Evolutionary conservation across 805 yeast genomes (phyloP).

Genomic region (Schwanniomyces sp.): DNA sequence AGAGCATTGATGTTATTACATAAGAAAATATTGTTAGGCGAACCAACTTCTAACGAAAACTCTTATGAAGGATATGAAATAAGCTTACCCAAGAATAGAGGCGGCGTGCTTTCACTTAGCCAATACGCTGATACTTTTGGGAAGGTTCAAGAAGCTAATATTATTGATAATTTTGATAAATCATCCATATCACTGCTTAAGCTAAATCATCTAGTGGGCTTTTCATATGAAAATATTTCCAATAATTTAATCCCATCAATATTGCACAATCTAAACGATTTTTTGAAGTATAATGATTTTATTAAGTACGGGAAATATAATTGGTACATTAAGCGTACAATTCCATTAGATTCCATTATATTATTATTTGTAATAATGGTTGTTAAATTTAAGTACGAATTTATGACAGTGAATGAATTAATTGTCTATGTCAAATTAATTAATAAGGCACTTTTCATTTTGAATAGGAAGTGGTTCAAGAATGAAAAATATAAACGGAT

Average conservation of each 20-base stretch:
- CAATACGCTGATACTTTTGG: constrained; percentile 44
- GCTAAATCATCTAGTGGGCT: constrained; percentile 36
- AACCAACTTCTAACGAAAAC: constrained; percentile 7
- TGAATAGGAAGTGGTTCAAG: constrained; percentile 45
- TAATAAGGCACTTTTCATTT: constrained; percentile 41
- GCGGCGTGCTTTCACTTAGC: constrained; percentile 30
- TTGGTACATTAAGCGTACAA: constrained; percentile 61
- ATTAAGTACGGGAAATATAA: constrained; percentile 54
- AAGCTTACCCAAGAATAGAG: constrained; percentile 8
- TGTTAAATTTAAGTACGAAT: constrained; percentile 48
- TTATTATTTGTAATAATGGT: constrained; percentile 52
- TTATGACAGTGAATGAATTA: constrained; percentile 37
- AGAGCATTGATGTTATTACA: constrained; percentile 48
- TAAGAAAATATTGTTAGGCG: constrained; percentile 40
- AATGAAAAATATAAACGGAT: constrained; percentile 46
- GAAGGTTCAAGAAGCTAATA: constrained; percentile 35
- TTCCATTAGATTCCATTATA: constrained; percentile 60
- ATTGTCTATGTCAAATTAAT: constrained; percentile 38
- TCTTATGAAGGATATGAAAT: constrained; percentile 6
- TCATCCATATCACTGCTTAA: constrained; percentile 35
- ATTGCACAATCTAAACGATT: constrained; percentile 56
- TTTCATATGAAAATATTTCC: constrained; percentile 51
- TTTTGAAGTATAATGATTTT: constrained; percentile 52
- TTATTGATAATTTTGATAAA: constrained; percentile 36
- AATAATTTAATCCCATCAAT: constrained; percentile 57